Evolutionary conservation across 768 basidiomycete genomes (phyloP), one percentile per base, ranked within the genome.

Genomic region (Crucibulum laeve): DNA sequence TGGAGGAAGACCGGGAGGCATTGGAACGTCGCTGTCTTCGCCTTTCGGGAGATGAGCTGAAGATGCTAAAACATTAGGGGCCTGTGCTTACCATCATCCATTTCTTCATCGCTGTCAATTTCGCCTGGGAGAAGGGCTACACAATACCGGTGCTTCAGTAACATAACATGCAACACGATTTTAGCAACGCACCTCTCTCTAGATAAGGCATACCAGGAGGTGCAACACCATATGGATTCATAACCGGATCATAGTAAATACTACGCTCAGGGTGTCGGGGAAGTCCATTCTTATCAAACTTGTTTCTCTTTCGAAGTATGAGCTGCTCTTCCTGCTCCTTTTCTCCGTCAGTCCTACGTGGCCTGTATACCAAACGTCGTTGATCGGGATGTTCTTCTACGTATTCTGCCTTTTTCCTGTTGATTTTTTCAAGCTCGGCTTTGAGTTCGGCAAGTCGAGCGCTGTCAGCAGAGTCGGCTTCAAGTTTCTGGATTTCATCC

Each of bases 191-290:
- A 94, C 93, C 77, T 67, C 85, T 66, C 60, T 97, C 91, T 45
- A 79, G 68, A 62, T 96, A 97, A n/a, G 90, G 91, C 92, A 96
- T 91, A 5, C 95, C 95, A 10, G 94, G 95, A 32, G 94, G 94
- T 15, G 94, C 82, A 14, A 92, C 88, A 22, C 93, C 94, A 57
- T 74, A 93, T 18, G 92, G 91, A 59, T 98, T 98, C 79, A 94
- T 84, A 32, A 92, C 77, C 22, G 88, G 78, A 54, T 98, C 88
- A 66, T 92, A 97, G 61, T 95, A 97, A 25, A 94, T 71, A 63
- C 88, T 91, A 51, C 90, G 74, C 57, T 90, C 91, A n/a, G 93
- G 93, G 66, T 92, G 89, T 42, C 85, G 73, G 49, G 91, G 86
- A 30, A 91, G 74, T 8, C 93, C 93, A 55, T 86, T 79, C 61